Evolutionary conservation across 805 yeast species (phyloP).

Genomic region (Wickerhamia fluorescens): DNA sequence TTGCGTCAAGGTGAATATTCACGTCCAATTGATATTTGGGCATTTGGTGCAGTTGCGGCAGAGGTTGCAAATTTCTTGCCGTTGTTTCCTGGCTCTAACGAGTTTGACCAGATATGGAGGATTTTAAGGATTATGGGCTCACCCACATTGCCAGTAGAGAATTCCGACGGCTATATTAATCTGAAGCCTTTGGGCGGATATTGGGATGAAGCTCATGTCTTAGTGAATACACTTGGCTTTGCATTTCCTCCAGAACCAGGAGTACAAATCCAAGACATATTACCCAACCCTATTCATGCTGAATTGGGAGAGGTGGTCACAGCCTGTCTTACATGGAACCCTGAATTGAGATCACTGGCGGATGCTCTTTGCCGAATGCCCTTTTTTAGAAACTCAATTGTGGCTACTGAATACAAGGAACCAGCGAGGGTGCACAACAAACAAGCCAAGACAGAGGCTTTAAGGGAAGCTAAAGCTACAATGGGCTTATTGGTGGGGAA

Average conservation of each 20-base stretch:
- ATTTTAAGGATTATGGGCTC: conserved; percentile 67
- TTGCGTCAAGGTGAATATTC: conserved; percentile 57
- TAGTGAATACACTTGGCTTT: conserved; percentile 51
- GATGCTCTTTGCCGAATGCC: conserved; percentile 40
- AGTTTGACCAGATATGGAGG: conserved; percentile 69
- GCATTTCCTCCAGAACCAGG: conserved; percentile 53
- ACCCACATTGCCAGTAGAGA: conserved; percentile 38
- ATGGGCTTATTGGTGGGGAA: too few relatives aligned
- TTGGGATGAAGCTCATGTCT: conserved; percentile 57
- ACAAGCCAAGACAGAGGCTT: too few relatives aligned
- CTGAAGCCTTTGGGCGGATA: conserved; percentile 69
- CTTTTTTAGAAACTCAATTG: conserved; percentile 44
- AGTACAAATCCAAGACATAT: conserved; percentile 34
- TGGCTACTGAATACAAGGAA: background rate
- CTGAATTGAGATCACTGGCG: conserved; percentile 52
- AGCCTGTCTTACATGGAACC: conserved; percentile 71
- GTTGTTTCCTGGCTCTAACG: conserved; percentile 76
- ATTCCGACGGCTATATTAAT: conserved; percentile 9
- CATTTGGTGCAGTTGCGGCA: conserved; percentile 72
- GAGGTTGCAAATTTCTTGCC: conserved; percentile 72
- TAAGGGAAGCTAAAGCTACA: too few relatives aligned
- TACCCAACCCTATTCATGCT: conserved; percentile 37
- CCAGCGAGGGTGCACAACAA: too few relatives aligned
- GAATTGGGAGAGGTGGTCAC: conserved; percentile 37
- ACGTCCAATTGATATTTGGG: conserved; percentile 77